Base-by-base conservation (phyloP, 2,329 filamentous ascomycete species). In the Fusarium nodosum region DNA sequence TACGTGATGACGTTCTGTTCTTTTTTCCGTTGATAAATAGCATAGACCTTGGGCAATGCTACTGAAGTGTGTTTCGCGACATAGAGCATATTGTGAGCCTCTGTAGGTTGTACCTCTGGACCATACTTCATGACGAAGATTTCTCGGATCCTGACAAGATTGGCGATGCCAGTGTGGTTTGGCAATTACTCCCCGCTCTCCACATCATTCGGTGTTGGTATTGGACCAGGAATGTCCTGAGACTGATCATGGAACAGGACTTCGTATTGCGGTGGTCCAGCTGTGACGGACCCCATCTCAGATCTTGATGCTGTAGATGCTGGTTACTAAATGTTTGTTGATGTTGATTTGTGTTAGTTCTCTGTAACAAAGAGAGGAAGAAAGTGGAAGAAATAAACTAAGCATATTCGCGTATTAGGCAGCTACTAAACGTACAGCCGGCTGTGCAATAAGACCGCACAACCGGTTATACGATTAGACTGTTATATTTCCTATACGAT, bases 61-160 rank as follows among this genome's bases (percentile, higher is more conserved):
- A 73, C 46, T 13, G 48, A 46, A 2, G 65, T 72, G 22, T 47
- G 47, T 52, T 69, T 71, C 53, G 58, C 51, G 7, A 73, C 47
- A 24, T 60, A 70, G 2, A 69, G 42, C 69, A 73, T 73, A 42
- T 70, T 74, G 33, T 70, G 18, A 46, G 64, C 71, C 52, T 74
- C 68, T 13, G 47, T 57, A 10, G 66, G 66, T 22, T 47, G 1
- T n/a, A 72, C 61, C 46, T 55, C 2, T 13, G 39, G 3, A 30
- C 70, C 53, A 15, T 63, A 74, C 42, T 72, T 72, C 12, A 72
- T 56, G 24, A 64, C 16, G 13, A 60, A 64, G 6, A 28, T 22
- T 22, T 47, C n/a, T 24, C 50, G 48, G 3, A 68, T 64, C 7
- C 42, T 48, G 4, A 68, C 44, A 16, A 66, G 11, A 16, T 24